These are phyloP conservation scores for Haplosporangium sp. DNA, from an alignment of 371 early-diverging fungal species.

Conservation along the genomic window DNA sequence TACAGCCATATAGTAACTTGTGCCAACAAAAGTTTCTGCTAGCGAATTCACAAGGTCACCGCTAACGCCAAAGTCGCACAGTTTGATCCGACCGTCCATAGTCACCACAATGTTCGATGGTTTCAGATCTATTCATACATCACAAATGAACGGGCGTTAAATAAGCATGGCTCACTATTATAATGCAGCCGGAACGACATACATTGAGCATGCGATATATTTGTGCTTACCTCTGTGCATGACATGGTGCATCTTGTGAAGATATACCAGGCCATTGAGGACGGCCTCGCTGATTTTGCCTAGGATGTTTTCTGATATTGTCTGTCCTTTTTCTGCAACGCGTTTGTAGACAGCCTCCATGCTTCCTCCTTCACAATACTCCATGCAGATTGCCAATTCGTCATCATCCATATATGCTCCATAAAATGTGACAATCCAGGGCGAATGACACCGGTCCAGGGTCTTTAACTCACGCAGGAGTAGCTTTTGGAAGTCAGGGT, in stretches of 20 bases:
- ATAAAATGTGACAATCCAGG: conserved; percentile 93
- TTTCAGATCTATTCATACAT: conserved; percentile 73
- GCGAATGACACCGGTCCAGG: conserved; percentile 88
- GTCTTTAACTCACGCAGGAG: conserved; percentile 93
- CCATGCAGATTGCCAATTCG: conserved; percentile 96
- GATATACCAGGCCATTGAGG: conserved; percentile 80
- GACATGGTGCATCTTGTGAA: conserved; percentile 77
- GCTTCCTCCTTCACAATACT: conserved; percentile 89
- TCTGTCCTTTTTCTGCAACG: conserved; percentile 67
- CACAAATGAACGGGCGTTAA: not conserved
- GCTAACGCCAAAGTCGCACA: conserved; percentile 96
- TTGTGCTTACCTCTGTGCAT: conserved; percentile 88
- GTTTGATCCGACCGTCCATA: conserved; percentile 85
- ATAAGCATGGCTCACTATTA: too few species aligned
- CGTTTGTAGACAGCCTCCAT: conserved; percentile 84
- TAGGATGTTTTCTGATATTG: conserved; percentile 83
- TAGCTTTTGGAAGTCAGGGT: conserved; percentile 80
- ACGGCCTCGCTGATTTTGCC: conserved; percentile 86
- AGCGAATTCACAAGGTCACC: conserved; percentile 89
- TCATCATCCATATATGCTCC: conserved; percentile 94
- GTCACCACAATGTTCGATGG: conserved; percentile 91
- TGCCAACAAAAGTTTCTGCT: conserved; percentile 95
- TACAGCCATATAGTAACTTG: conserved; percentile 96
- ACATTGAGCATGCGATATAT: too few species aligned
- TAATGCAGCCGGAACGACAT: too few species aligned